Base-by-base conservation (phyloP, 768 basidiomycete genomes). In the Leccinum boreale region DNA sequence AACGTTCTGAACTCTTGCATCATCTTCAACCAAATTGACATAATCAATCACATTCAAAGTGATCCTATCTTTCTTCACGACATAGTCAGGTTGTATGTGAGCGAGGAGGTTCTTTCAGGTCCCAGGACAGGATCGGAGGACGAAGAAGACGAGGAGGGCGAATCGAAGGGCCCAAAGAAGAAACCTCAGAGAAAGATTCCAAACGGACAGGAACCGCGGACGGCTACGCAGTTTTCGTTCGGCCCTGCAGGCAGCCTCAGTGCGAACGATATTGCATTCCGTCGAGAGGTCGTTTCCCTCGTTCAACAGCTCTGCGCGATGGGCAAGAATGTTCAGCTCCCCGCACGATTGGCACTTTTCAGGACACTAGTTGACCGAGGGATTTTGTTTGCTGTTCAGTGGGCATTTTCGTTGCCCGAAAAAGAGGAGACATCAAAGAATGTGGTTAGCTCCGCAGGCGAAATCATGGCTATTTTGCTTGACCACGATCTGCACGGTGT, bases 11-110 rank as follows among this genome's bases (percentile, higher is more conserved):
- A 94, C 74, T 94, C 93, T 2, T 92, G 92, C 74, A 94, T 99
- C 72, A 93, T 98, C 69, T 98, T 95, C 82, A 97, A 98, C 75
- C 96, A 99, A 72, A 94, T 96, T 66, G 97, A 99, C 74, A 98
- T 99, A 67, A 94, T 99, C 67, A 85, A 81, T 50, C 86, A 96
- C 67, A 83, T 98, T 33, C 90, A 94, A 69, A 82, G 80, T 57
- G 91, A 97, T 65, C 81, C 81, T 2, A 69, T 74, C 11, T 90
- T 98, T 70, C 77, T 98, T 35, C 79, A 80, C 33, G 89, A 94
- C 50, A 81, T 98, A 14, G 89, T 96, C 35, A 75, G 78, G 46
- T 72, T 90, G 42, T 91, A 92, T 70, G 84, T 89, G 52, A 85
- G 87, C 62, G 87, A 88, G 58, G 85, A 86, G 57, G 79, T 87